Conservation (phyloP, 257 asterid genomes). For the Solanum medicagineum region DNA sequence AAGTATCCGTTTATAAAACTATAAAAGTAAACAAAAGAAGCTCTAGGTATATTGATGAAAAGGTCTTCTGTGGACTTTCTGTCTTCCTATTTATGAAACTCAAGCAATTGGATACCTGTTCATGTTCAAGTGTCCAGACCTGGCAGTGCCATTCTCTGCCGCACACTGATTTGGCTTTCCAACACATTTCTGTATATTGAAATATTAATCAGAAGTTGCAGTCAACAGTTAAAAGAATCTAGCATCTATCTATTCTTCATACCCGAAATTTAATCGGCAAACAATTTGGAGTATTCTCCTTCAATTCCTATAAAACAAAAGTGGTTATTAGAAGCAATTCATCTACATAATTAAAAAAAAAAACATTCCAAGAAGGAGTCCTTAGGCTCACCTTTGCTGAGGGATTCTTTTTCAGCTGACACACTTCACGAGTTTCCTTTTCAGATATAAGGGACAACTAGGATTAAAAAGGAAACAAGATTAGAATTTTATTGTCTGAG, state of each 20-base stretch:
- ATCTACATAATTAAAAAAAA: neutral
- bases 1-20: neutral
- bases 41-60: neutral
- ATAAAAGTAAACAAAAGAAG: neutral
- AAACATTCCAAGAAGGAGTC: neutral
- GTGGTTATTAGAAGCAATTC: neutral
- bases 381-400: constrained; percentile 34
- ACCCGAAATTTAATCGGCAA: constrained; percentile 43
- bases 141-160: constrained; percentile 20
- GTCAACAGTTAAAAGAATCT: neutral
- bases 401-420: constrained; percentile 13
- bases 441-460: constrained; percentile 59
- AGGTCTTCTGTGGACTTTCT: neutral
- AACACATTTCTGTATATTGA: constrained; percentile 22
- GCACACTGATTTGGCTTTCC: constrained; percentile 55
- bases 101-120: constrained; percentile 25
- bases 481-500: neutral
- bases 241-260: constrained; percentile 3
- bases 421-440: constrained; percentile 5
- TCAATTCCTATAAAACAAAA: constrained; percentile 18
- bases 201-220: neutral
- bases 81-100: neutral
- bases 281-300: constrained; percentile 31
- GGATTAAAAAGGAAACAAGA: neutral
- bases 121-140: constrained; percentile 22